phyloP scores from a whole-genome alignment of 1,284 basidiomycete species.

The Malassezia equina region DNA sequence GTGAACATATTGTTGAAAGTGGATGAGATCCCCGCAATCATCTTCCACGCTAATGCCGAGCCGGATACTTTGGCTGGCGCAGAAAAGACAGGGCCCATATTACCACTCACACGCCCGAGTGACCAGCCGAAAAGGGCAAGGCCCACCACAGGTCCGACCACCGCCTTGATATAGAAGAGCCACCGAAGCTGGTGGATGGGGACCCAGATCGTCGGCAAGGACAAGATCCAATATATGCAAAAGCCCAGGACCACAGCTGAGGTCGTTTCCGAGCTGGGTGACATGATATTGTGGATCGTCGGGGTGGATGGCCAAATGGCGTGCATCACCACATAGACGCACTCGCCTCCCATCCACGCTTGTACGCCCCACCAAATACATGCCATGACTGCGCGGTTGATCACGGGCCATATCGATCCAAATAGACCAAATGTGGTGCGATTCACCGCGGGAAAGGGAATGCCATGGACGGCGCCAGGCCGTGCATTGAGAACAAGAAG shows the following conservation, averaged over 20 bases:
- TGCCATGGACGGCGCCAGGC: conserved; percentile 54
- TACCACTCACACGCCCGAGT: neutral
- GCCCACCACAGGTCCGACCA: neutral
- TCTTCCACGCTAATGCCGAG: neutral
- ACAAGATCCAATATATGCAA: conserved; percentile 75
- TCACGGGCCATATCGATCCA: conserved; percentile 69
- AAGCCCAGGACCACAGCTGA: conserved; percentile 67
- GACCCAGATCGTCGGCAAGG: conserved; percentile 67
- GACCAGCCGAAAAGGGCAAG: conserved; percentile 2
- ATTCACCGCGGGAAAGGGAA: conserved; percentile 71
- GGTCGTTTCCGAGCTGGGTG: conserved; percentile 62
- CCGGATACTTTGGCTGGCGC: neutral
- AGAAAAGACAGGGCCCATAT: neutral
- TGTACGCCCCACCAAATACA: conserved; percentile 52
- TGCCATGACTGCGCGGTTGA: conserved; percentile 65
- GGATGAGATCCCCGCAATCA: neutral
- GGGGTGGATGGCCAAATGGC: conserved; percentile 56
- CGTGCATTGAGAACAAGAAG: conserved; percentile 70
- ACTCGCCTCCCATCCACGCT: conserved; percentile 58
- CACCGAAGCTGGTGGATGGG: conserved; percentile 71
- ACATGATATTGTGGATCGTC: conserved; percentile 61
- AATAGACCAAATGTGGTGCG: conserved; percentile 63
- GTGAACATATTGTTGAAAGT: conserved; percentile 15
- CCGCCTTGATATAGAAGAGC: conserved; percentile 53
- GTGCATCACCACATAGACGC: conserved; percentile 62